Conservation (phyloP, 2,329 filamentous ascomycete species). For the Apiospora marii region DNA sequence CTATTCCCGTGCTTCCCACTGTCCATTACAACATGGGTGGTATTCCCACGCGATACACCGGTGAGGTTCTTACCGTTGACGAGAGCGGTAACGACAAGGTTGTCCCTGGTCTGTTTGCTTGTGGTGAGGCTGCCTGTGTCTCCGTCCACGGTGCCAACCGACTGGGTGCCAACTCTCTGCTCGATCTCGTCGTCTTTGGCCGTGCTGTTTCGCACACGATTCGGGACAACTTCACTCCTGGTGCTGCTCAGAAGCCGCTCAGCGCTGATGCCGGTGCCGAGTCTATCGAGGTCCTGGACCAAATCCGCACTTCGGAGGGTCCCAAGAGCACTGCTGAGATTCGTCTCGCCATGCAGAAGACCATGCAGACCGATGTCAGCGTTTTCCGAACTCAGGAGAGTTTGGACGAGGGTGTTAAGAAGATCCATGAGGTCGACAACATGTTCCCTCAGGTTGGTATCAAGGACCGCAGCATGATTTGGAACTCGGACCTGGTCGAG, state of each 20-base stretch:
- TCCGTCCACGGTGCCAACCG: constrained; percentile 98
- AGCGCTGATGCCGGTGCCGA: constrained; percentile 87
- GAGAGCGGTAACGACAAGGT: constrained; percentile 88
- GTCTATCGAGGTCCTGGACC: constrained; percentile 85
- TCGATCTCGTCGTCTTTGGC: constrained; percentile 97
- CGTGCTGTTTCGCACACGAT: constrained; percentile 97
- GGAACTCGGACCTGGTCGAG: constrained; percentile 97
- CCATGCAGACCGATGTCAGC: constrained; percentile 96
- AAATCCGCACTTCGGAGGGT: constrained; percentile 83
- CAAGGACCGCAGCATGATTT: constrained; percentile 99
- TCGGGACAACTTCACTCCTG: constrained; percentile 90
- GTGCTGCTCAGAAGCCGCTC: constrained; percentile 79
- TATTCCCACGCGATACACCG: constrained; percentile 97
- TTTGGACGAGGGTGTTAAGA: constrained; percentile 90
- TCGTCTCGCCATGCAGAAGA: constrained; percentile 93
- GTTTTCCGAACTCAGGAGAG: constrained; percentile 96
- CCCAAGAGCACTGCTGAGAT: constrained; percentile 89
- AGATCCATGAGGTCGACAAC: constrained; percentile 84
- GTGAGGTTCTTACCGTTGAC: constrained; percentile 91
- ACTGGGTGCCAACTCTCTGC: constrained; percentile 95
- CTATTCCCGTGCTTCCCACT: constrained; percentile 93
- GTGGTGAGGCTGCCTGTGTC: constrained; percentile 95
- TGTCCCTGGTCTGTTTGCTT: constrained; percentile 94
- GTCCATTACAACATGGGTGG: constrained; percentile 99
- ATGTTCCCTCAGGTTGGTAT: constrained; percentile 85